Base-by-base conservation (phyloP, 2,329 filamentous ascomycete genomes). In the Alternaria solani region DNA sequence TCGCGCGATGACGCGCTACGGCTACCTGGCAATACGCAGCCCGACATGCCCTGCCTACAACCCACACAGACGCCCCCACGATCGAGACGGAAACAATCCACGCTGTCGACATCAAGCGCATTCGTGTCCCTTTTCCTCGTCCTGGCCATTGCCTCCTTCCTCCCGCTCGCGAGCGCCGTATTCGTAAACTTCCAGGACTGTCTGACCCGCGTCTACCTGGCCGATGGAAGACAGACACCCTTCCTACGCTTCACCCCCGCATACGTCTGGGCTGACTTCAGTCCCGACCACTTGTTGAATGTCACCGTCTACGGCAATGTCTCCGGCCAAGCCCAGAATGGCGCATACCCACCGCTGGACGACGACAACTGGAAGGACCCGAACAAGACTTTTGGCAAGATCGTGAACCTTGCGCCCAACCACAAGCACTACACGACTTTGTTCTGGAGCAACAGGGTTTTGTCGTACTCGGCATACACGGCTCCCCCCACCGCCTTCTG, bases 271-370 rank as follows among this genome's bases (percentile, higher is more conserved):
- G 94, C 92, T 57, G 80, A 81, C 20, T 96, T 96, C 14, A 81
- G 86, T 64, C 76, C 86, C 5, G 84, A 81, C 51, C 88, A 94
- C 73, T 87, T 85, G 41, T 83, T 99, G 49, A 88, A 87, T 64
- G 82, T 97, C 56, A 95, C 89, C 1, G 86, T 97, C 47, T 98
- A 93, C 82, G 94, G 94, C 52, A 97, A 98, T 78, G 93, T 98
- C 30, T 91, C 90, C 8, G 95, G 95, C 47, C 87, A 89, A 51
- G 84, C 86, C 44, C 83, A 83, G 2, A 74, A 80, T 12, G 81
- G 82, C n/a, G 61, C 79, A 2, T 86, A 93, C 54, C 93, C 92
- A 34, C 71, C 86, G 0, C 79, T 85, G 18, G 78, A 85, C 68
- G 85, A 87, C 73, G 78, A 86, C 0, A 80, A 83, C 47, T 84